Percentiles rank a stretch among this genome's conserved stretches.
These are phyloP conservation scores for Iris macrosiphon DNA, from an alignment of 106 monocot genomes.

Conservation along the genomic window DNA sequence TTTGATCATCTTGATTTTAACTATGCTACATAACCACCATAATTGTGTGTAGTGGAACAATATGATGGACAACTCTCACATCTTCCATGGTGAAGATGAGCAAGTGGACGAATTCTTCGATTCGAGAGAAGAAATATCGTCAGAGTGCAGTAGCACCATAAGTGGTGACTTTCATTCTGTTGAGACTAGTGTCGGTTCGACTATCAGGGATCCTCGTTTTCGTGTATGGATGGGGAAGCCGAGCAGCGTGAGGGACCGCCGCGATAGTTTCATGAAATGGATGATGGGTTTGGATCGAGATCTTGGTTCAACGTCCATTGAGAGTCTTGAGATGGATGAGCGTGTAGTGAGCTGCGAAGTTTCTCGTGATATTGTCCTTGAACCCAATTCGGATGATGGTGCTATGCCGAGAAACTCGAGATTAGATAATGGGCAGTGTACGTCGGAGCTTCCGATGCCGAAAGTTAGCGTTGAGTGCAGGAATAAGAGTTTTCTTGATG, in stretches of 20 bases:
- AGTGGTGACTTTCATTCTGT: neutral
- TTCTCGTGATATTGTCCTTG: conserved; percentile 6
- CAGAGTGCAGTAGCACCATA: conserved; percentile 8
- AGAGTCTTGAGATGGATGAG: neutral
- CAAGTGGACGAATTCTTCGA: conserved; percentile 53
- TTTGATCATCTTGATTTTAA: too few relatives aligned
- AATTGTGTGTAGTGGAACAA: too few relatives aligned
- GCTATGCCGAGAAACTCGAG: conserved; percentile 13
- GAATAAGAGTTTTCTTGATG: conserved; percentile 27
- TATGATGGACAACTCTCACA: neutral
- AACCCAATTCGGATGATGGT: conserved; percentile 12
- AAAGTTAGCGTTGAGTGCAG: neutral
- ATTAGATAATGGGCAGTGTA: conserved; percentile 7
- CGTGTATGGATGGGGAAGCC: conserved; percentile 30
- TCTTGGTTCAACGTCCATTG: neutral
- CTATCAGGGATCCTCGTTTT: neutral
- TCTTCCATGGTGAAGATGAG: conserved; percentile 1
- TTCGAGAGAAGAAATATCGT: conserved; percentile 40
- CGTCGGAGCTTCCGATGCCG: neutral
- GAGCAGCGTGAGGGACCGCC: conserved; percentile 37
- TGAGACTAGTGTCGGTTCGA: conserved; percentile 1
- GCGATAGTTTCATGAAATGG: conserved; percentile 36
- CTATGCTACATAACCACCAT: too few relatives aligned
- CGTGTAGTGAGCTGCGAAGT: neutral
- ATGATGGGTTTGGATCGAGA: conserved; percentile 42